These are phyloP conservation scores for Fraxinus xanthoxyloides DNA, from an alignment of 305 asterid species.

Conservation along the genomic window DNA sequence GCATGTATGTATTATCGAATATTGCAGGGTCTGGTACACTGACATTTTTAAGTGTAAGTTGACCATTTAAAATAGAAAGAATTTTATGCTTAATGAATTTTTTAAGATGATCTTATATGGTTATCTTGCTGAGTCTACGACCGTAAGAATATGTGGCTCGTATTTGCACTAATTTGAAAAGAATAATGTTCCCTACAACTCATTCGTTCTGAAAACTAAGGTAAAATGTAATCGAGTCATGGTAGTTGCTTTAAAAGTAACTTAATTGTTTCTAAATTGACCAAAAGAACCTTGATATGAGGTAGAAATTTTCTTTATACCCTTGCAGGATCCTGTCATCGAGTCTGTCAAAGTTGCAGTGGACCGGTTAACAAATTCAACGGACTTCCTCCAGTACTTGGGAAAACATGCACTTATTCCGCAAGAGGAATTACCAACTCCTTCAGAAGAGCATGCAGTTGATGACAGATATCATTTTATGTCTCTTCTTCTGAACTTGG, in stretches of 20 bases:
- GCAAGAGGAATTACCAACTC: slow-evolving; percentile 52
- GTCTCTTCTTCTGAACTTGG: slow-evolving; percentile 71
- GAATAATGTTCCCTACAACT: too few relatives aligned
- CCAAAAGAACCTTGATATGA: not conserved
- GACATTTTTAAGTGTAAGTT: not conserved
- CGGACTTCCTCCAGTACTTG: slow-evolving; percentile 60
- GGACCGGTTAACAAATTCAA: slow-evolving; percentile 56
- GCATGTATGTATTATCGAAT: not conserved
- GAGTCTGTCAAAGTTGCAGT: slow-evolving; percentile 55
- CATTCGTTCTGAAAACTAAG: too few relatives aligned
- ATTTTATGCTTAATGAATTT: too few relatives aligned
- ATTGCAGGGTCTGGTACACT: not conserved
- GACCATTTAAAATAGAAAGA: too few relatives aligned
- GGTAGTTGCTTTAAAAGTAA: too few relatives aligned
- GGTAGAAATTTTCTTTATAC: not conserved
- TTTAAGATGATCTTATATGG: too few relatives aligned
- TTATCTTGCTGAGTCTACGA: too few relatives aligned
- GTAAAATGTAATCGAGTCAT: too few relatives aligned
- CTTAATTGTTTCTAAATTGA: too few relatives aligned
- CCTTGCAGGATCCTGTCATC: slow-evolving; percentile 59
- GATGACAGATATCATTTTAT: slow-evolving; percentile 52
- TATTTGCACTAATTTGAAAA: not conserved
- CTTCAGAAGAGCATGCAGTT: slow-evolving; percentile 40
- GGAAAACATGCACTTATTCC: slow-evolving; percentile 68
- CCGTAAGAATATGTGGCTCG: too few relatives aligned